Evolutionary conservation across 2,329 filamentous ascomycete species (phyloP).

Genomic region (Penicillium sp.): DNA sequence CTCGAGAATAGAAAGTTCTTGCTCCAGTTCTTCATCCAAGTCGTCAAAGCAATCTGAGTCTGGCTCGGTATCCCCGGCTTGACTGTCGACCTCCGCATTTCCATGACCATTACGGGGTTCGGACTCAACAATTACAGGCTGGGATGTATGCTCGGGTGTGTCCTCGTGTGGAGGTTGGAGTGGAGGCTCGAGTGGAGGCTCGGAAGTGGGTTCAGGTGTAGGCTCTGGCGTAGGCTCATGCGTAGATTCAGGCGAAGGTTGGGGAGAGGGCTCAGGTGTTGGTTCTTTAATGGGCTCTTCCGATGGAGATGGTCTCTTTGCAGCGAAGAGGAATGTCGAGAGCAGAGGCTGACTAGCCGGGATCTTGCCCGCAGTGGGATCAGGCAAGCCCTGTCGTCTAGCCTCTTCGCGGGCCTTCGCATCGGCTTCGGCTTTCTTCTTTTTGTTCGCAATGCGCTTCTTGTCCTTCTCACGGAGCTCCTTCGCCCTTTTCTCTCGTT

Average conservation of each 20-base stretch:
- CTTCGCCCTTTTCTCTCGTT: constrained; percentile 42
- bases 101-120: constrained; percentile 3
- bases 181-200: too few relatives aligned
- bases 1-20: constrained; percentile 10
- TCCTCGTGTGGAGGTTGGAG: background rate
- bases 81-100: constrained; percentile 11
- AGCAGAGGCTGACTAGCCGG: constrained; percentile 38
- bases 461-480: constrained; percentile 38
- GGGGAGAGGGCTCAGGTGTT: background rate
- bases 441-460: constrained; percentile 35
- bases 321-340: constrained; percentile 31
- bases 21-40: constrained; percentile 20
- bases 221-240: background rate
- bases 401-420: constrained; percentile 34
- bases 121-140: background rate
- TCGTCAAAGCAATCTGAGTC: constrained; percentile 24
- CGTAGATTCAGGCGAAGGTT: background rate
- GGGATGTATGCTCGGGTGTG: background rate
- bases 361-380: constrained; percentile 31
- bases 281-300: background rate
- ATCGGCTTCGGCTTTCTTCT: constrained; percentile 37
- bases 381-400: constrained; percentile 31
- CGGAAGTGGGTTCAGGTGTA: background rate
- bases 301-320: background rate
- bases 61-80: constrained; percentile 21